Evolutionary conservation across 495 filamentous ascomycete genomes (phyloP).

Genomic region (Parachaetomium inaequale): DNA sequence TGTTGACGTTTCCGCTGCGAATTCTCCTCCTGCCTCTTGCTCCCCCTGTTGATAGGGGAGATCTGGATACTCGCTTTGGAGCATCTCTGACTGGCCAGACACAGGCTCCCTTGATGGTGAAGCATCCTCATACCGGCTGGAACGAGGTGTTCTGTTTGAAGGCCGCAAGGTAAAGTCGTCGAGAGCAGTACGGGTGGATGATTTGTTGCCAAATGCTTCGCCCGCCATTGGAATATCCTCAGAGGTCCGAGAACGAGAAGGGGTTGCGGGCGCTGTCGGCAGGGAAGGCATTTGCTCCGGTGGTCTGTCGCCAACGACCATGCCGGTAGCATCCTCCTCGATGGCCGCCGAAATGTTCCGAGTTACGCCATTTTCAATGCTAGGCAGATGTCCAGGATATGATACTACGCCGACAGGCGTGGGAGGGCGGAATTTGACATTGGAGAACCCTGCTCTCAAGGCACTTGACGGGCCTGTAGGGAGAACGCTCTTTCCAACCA

Average conservation of each 20-base stretch:
- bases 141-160: background rate
- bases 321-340: background rate
- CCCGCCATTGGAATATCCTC: background rate
- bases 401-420: background rate
- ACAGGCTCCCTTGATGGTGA: background rate
- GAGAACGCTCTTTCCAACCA: background rate
- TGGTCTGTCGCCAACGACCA: background rate
- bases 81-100: background rate
- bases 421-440: background rate
- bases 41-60: background rate
- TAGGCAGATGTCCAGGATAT: background rate
- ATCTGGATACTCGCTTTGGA: conserved; percentile 6
- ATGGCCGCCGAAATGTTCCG: background rate
- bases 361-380: background rate
- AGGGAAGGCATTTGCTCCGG: background rate
- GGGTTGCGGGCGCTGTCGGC: conserved; percentile 9
- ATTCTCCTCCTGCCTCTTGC: background rate
- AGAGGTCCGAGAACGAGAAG: background rate
- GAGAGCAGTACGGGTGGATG: background rate
- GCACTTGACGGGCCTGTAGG: background rate
- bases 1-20: background rate
- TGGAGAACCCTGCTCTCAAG: background rate
- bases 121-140: background rate
- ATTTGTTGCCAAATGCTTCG: background rate
- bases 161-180: background rate